Conservation (phyloP, 2,329 filamentous ascomycete species). For the Fusarium sp. region DNA sequence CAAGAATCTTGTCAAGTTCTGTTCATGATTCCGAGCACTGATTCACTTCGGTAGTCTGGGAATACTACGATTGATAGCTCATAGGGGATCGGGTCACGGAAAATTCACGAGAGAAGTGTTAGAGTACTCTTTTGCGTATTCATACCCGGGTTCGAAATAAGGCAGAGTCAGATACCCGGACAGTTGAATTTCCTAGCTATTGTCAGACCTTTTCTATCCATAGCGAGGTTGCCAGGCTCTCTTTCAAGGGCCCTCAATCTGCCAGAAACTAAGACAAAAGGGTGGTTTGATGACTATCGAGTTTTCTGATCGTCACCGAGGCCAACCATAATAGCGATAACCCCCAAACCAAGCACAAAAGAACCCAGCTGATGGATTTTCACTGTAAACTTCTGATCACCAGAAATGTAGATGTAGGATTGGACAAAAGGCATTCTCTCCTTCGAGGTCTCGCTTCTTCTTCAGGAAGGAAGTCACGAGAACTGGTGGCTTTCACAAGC, state of each 20-base stretch:
- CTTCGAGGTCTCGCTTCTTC: background rate
- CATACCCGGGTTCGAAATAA: background rate
- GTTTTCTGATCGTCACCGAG: background rate
- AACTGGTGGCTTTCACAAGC: background rate
- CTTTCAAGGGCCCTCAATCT: background rate
- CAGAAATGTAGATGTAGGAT: background rate
- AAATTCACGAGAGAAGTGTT: background rate
- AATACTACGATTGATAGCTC: fast-evolving
- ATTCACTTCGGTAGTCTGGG: fast-evolving
- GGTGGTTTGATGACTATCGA: background rate
- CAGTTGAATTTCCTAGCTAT: background rate
- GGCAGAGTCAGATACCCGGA: background rate
- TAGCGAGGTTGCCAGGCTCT: background rate
- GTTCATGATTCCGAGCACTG: background rate
- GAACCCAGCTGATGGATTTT: background rate
- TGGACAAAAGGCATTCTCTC: fast-evolving
- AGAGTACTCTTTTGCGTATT: background rate
- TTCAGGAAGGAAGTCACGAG: background rate
- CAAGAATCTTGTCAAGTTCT: background rate
- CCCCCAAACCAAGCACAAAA: background rate
- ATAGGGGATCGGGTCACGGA: fast-evolving
- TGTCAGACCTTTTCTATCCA: background rate
- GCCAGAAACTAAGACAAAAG: background rate
- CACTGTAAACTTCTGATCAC: no score
- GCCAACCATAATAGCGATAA: no score